Percentiles rank a stretch among this genome's conserved stretches.
Conservation (phyloP, 75 land plant genomes). For the Cupressus sempervirens region DNA sequence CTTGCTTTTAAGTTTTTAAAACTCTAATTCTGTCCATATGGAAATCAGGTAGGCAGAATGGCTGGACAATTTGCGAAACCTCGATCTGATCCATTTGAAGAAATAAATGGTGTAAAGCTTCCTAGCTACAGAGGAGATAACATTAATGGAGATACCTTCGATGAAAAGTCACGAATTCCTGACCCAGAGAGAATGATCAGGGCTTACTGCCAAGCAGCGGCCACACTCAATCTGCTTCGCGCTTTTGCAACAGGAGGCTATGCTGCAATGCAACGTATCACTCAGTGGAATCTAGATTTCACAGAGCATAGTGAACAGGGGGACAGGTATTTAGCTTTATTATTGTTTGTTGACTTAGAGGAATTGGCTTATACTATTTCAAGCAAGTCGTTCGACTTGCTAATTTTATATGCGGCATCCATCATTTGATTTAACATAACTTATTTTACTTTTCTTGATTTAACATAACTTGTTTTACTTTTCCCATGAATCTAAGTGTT, state of each 20-base stretch:
- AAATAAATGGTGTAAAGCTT: constrained; percentile 57
- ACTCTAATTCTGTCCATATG: background rate
- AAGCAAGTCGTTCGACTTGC: background rate
- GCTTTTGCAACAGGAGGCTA: constrained; percentile 84
- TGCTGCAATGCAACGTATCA: constrained; percentile 72
- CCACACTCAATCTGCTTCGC: constrained; percentile 66
- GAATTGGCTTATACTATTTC: background rate
- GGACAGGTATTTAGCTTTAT: constrained; percentile 34
- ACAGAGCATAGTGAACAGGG: constrained; percentile 74
- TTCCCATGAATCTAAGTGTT: background rate
- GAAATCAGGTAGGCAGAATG: constrained; percentile 48
- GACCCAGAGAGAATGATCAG: constrained; percentile 68
- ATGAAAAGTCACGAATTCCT: constrained; percentile 45
- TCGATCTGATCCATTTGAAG: constrained; percentile 57
- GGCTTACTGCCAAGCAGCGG: constrained; percentile 64
- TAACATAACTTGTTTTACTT: background rate
- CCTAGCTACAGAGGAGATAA: constrained; percentile 77
- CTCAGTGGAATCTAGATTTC: constrained; percentile 77
- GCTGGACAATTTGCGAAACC: constrained; percentile 70
- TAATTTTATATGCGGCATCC: background rate
- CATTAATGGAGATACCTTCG: constrained; percentile 59
- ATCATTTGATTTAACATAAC: background rate
- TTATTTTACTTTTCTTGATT: background rate
- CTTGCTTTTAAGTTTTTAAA: background rate
- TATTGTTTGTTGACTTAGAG: background rate